Conservation (phyloP, 2,329 filamentous ascomycete genomes). For the Magnaporthiopsis rhizophila region DNA sequence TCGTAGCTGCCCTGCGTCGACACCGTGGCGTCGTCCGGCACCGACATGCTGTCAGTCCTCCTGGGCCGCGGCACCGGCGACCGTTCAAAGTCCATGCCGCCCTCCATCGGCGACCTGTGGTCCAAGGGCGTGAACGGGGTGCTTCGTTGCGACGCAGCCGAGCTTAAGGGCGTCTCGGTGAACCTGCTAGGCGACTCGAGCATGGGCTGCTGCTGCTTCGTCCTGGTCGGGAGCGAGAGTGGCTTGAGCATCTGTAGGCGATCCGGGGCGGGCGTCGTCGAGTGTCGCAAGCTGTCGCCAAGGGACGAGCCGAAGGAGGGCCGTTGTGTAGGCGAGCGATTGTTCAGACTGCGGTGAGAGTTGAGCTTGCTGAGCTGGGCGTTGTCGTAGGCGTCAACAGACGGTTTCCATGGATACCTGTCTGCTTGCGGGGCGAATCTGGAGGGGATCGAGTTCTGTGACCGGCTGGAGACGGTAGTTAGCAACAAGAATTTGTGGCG, state of each 20-base stretch:
- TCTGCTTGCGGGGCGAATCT: constrained; percentile 44
- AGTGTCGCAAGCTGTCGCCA: constrained; percentile 23
- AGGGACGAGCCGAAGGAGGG: constrained; percentile 35
- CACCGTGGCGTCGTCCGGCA: constrained; percentile 35
- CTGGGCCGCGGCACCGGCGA: constrained; percentile 36
- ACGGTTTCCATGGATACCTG: constrained; percentile 38
- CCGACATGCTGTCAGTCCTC: constrained; percentile 37
- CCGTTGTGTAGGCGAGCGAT: constrained; percentile 33
- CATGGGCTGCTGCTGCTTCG: constrained; percentile 30
- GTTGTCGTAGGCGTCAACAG: constrained; percentile 39
- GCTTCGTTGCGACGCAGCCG: constrained; percentile 38
- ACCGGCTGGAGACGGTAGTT: constrained; percentile 8
- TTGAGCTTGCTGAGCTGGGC: constrained; percentile 50
- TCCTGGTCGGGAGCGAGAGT: constrained; percentile 38
- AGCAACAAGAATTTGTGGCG: no score
- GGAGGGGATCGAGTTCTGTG: constrained; percentile 30
- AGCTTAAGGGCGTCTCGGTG: constrained; percentile 38
- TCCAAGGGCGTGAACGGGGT: constrained; percentile 27
- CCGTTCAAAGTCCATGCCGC: constrained; percentile 32
- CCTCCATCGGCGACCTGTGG: background rate
- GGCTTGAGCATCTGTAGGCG: constrained; percentile 33
- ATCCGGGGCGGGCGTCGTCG: constrained; percentile 7
- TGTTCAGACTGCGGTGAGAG: constrained; percentile 35
- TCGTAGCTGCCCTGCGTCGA: constrained; percentile 39
- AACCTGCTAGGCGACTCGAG: constrained; percentile 37